These are phyloP conservation scores for Saturnispora besseyi DNA, from an alignment of 805 yeast species.

Conservation along the genomic window DNA sequence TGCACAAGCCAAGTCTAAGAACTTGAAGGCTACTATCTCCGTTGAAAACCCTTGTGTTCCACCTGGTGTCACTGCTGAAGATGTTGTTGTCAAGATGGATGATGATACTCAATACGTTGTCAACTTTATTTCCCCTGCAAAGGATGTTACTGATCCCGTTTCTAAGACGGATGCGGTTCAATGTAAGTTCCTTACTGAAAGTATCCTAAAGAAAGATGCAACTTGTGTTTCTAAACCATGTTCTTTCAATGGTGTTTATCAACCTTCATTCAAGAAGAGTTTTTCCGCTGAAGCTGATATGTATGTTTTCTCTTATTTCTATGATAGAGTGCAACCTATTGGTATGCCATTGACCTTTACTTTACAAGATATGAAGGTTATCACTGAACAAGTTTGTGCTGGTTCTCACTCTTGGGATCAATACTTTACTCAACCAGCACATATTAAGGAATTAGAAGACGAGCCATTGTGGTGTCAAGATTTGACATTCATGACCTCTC, in stretches of 20 bases:
- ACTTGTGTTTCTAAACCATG: slow-evolving; percentile 74
- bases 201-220: slow-evolving; percentile 72
- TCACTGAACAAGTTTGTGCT: slow-evolving; percentile 76
- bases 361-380: slow-evolving; percentile 69
- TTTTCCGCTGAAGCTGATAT: slow-evolving; percentile 69
- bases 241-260: slow-evolving; percentile 95
- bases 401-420: slow-evolving; percentile 71
- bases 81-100: slow-evolving; percentile 51
- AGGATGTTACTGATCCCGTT: slow-evolving; percentile 20
- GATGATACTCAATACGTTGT: slow-evolving; percentile 26
- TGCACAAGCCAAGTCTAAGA: slow-evolving; percentile 32
- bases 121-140: slow-evolving; percentile 27
- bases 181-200: slow-evolving; percentile 80
- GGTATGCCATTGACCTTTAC: slow-evolving; percentile 93
- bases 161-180: slow-evolving; percentile 58
- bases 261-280: slow-evolving; percentile 77
- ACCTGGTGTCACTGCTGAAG: slow-evolving; percentile 54
- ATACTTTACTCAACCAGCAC: slow-evolving; percentile 55
- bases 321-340: slow-evolving; percentile 86
- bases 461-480: slow-evolving; percentile 96
- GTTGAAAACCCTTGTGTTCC: slow-evolving; percentile 81
- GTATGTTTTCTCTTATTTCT: slow-evolving; percentile 89
- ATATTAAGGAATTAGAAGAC: slow-evolving; percentile 52
- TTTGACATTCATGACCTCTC: slow-evolving; percentile 78
- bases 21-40: slow-evolving; percentile 34